phyloP scores from a whole-genome alignment of 768 basidiomycete genomes.

The Austroboletus eburneus region DNA sequence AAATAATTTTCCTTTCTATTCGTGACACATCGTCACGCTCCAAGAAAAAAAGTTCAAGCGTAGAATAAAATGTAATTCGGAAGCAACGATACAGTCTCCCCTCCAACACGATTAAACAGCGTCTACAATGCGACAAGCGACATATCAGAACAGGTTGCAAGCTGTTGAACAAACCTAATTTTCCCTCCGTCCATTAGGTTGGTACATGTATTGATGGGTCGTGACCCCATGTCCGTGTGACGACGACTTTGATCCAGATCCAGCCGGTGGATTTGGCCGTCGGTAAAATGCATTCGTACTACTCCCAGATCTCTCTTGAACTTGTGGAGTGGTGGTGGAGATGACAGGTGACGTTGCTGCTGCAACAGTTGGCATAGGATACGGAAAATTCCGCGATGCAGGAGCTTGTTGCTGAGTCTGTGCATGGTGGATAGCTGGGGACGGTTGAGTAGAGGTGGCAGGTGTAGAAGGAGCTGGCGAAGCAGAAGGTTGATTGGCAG shows the following conservation, averaged over 20 bases:
- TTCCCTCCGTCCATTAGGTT: constrained; percentile 39
- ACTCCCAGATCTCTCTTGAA: constrained; percentile 21
- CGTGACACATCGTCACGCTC: constrained; percentile 22
- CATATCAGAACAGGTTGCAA: constrained; percentile 7
- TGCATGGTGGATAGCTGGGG: constrained; percentile 32
- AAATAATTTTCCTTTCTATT: background rate
- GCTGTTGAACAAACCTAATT: constrained; percentile 10
- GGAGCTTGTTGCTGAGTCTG: constrained; percentile 29
- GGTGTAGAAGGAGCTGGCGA: constrained; percentile 34
- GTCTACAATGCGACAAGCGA: constrained; percentile 2
- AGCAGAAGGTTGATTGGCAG: constrained; percentile 25
- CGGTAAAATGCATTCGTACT: constrained; percentile 51
- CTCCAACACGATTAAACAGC: background rate
- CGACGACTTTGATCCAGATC: constrained; percentile 21
- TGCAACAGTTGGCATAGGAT: constrained; percentile 73
- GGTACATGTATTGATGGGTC: constrained; percentile 44
- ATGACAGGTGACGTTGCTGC: constrained; percentile 57
- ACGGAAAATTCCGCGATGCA: constrained; percentile 41
- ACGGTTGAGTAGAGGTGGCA: constrained; percentile 31
- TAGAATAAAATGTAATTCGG: constrained; percentile 18
- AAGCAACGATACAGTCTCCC: constrained; percentile 2
- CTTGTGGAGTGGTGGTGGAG: constrained; percentile 34
- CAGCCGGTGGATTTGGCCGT: constrained; percentile 32
- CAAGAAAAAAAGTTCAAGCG: constrained; percentile 2
- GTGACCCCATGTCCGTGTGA: constrained; percentile 25